Conservation (phyloP, 768 basidiomycete genomes). For the Pleurotus eryngii region DNA sequence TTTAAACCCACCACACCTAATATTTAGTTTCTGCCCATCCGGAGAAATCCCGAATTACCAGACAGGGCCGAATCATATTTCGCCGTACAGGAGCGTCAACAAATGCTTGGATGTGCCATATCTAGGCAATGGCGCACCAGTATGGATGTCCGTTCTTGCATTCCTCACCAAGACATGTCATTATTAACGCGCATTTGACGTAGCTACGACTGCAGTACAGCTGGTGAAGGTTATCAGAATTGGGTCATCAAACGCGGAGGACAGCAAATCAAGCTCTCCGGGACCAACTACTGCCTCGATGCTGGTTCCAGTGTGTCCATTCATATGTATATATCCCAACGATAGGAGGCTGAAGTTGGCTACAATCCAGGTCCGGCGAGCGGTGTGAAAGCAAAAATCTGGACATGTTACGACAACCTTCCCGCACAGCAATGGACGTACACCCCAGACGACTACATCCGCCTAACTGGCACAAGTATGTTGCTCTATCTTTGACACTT, state of each 20-base stretch:
- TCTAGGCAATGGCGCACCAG: background rate
- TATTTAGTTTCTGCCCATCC: background rate
- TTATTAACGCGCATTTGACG: background rate
- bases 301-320: constrained; percentile 26
- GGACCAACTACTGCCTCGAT: constrained; percentile 32
- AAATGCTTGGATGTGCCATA: background rate
- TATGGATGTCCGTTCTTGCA: background rate
- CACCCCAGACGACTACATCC: constrained; percentile 11
- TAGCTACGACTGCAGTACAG: constrained; percentile 30
- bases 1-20: background rate
- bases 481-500: background rate
- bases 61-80: background rate
- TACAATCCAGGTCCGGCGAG: constrained; percentile 12
- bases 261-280: constrained; percentile 26
- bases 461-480: constrained; percentile 10
- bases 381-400: constrained; percentile 21
- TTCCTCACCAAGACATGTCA: background rate
- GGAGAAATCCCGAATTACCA: constrained; percentile 7
- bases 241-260: constrained; percentile 25
- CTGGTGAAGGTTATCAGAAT: constrained; percentile 22
- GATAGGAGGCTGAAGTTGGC: too few species aligned
- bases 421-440: constrained; percentile 19
- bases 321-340: background rate
- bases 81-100: background rate
- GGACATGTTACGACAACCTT: constrained; percentile 17